A percentile compares a stretch with the other conserved stretches of the same genome.
These are phyloP conservation scores for Desmodesmus armatus DNA, from an alignment of 139 green algal species.

Conservation along the genomic window DNA sequence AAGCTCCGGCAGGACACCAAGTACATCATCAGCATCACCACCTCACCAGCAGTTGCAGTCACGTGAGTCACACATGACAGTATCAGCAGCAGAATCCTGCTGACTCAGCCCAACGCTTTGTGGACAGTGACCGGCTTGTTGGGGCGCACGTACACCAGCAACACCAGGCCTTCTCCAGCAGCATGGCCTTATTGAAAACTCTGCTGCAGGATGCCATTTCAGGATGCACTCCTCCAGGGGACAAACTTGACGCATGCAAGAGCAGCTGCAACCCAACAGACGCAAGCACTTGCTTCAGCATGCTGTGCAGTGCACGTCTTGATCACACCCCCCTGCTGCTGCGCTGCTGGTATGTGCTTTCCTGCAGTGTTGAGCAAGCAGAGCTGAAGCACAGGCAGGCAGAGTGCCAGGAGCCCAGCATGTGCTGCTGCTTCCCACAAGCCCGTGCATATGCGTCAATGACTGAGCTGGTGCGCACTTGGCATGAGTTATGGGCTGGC, in stretches of 20 bases:
- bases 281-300: background rate
- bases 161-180: too few species aligned
- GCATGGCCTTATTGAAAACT: too few species aligned
- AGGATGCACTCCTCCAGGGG: too few species aligned
- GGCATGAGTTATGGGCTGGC: too few species aligned
- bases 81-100: too few species aligned
- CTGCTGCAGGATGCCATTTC: too few species aligned
- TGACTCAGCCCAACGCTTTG: too few species aligned
- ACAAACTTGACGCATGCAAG: too few species aligned
- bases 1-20: conserved; percentile 36
- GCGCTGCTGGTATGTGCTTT: too few species aligned
- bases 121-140: too few species aligned
- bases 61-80: background rate
- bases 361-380: conserved; percentile 33
- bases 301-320: background rate
- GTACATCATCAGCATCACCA: conserved; percentile 39
- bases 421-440: conserved; percentile 31
- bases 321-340: too few species aligned
- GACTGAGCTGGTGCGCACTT: conserved; percentile 13
- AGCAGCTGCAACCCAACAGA: background rate
- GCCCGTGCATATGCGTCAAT: conserved; percentile 19
- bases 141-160: too few species aligned
- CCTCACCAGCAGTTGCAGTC: conserved; percentile 33
- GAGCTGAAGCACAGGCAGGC: conserved; percentile 40
- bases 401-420: conserved; percentile 30